Evolutionary conservation across 345 rosid genomes (phyloP).

Genomic region (Adansonia digitata): DNA sequence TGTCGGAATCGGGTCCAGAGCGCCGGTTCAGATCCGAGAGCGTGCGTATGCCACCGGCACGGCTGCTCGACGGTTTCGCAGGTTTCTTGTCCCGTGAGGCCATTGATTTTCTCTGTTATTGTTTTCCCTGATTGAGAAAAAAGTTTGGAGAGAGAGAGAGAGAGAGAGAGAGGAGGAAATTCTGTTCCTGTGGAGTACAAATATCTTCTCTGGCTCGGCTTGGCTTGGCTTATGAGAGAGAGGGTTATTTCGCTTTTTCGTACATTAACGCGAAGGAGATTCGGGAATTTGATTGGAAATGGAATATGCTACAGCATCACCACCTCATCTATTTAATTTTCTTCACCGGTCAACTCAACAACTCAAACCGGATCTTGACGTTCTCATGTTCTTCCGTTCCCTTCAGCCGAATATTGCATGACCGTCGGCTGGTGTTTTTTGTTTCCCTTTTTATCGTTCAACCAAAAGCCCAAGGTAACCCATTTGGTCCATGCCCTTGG

Average conservation of each 20-base stretch:
- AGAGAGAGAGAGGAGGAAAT: neutral
- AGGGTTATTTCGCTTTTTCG: neutral
- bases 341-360: no score
- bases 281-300: neutral
- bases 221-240: neutral
- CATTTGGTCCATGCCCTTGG: neutral
- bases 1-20: conserved; percentile 70
- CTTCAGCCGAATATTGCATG: no score
- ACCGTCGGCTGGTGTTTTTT: no score
- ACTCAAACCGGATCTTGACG: neutral
- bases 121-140: neutral
- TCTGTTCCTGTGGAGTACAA: neutral
- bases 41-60: conserved; percentile 69
- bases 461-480: neutral
- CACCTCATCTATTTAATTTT: no score
- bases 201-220: neutral
- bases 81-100: conserved; percentile 74
- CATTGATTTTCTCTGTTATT: conserved; percentile 32
- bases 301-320: no score
- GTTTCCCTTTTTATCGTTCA: neutral
- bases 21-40: conserved; percentile 80
- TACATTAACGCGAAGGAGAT: no score
- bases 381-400: neutral
- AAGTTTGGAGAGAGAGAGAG: neutral
- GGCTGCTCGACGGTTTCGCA: conserved; percentile 57